phyloP scores from a whole-genome alignment of 192 early-diverging fungal species.

The Entomortierella chlamydospora region DNA sequence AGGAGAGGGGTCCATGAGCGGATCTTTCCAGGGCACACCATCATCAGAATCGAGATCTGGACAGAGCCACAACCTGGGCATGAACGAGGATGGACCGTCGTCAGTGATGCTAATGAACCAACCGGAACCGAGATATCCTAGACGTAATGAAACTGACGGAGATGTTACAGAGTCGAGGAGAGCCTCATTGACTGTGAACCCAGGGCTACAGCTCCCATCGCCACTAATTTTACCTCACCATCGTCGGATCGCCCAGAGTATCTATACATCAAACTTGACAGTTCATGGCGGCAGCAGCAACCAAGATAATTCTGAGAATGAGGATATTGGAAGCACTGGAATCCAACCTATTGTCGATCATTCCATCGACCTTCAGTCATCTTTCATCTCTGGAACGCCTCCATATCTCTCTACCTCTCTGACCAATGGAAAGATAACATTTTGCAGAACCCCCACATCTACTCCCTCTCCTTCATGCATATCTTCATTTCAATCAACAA shows the following conservation, averaged over 20 bases:
- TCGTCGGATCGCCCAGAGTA: constrained; percentile 17
- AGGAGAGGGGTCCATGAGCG: not conserved
- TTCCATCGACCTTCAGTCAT: not conserved
- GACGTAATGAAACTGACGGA: no score
- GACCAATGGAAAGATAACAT: not conserved
- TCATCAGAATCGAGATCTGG: not conserved
- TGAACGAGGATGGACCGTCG: constrained; percentile 2
- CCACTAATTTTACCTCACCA: constrained; percentile 39
- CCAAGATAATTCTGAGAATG: not conserved
- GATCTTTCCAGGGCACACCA: not conserved
- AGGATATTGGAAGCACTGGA: not conserved
- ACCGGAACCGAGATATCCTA: not conserved
- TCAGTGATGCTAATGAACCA: not conserved
- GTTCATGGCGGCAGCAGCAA: not conserved
- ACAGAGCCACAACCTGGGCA: not conserved
- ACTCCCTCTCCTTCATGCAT: not conserved
- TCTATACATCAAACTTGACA: not conserved
- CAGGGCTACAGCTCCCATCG: constrained; percentile 32
- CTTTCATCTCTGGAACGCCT: not conserved
- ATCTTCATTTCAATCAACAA: constrained; percentile 22
- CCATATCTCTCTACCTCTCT: not conserved
- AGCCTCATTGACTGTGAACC: not conserved
- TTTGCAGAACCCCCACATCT: constrained; percentile 17
- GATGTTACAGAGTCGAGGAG: not conserved
- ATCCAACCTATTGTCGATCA: not conserved